Conservation (phyloP, 768 basidiomycete genomes). For the Pisolithus microcarpus region DNA sequence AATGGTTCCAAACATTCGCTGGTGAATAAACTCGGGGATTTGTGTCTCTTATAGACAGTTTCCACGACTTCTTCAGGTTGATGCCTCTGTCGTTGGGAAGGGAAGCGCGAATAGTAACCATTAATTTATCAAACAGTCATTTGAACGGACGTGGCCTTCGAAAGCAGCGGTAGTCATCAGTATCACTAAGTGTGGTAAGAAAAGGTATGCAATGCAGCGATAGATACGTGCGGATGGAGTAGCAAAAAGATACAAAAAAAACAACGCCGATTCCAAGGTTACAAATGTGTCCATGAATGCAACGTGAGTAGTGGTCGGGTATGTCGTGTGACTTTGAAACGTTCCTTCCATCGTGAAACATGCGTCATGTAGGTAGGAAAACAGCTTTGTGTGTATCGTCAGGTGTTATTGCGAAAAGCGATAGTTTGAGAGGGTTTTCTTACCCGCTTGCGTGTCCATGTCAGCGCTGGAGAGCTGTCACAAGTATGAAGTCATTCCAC, state of each 20-base stretch:
- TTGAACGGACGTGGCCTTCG: neutral
- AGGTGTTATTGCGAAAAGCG: constrained; percentile 1
- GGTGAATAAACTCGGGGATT: too few relatives aligned
- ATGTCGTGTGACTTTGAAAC: neutral
- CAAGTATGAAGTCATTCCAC: neutral
- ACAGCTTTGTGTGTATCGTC: constrained; percentile 32
- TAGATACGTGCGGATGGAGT: constrained; percentile 22
- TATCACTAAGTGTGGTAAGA: constrained; percentile 9
- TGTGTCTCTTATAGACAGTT: neutral
- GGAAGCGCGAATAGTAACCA: constrained; percentile 16
- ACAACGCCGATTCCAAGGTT: constrained; percentile 7
- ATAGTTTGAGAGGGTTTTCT: constrained; percentile 13
- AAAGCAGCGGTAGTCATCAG: constrained; percentile 10
- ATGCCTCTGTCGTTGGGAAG: neutral
- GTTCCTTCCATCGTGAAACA: neutral
- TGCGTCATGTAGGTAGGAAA: constrained; percentile 53
- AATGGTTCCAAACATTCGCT: too few relatives aligned
- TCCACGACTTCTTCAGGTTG: neutral
- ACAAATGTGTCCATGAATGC: constrained; percentile 5
- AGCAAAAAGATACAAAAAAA: constrained; percentile 20
- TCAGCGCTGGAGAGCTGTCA: constrained; percentile 33
- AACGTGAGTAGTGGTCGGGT: constrained; percentile 1
- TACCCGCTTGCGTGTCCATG: constrained; percentile 63
- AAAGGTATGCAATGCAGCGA: constrained; percentile 16
- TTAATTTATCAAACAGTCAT: constrained; percentile 22